phyloP scores from a whole-genome alignment of 2,329 filamentous ascomycete species.

The Fusarium continuum region DNA sequence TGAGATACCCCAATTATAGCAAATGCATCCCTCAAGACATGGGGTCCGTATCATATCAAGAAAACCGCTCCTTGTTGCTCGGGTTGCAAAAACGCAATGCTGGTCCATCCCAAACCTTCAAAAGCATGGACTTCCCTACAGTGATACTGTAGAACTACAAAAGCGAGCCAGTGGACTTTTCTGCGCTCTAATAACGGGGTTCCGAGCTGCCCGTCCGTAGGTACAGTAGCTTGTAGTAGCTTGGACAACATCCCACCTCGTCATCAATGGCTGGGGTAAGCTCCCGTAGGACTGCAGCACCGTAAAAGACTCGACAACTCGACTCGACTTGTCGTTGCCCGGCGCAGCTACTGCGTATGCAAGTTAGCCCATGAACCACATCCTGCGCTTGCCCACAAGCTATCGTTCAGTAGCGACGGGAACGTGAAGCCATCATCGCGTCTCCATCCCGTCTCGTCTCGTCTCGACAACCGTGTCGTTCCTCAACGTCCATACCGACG shows the following conservation, averaged over 20 bases:
- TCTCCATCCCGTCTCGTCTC: slow-evolving; percentile 26
- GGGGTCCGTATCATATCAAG: slow-evolving; percentile 12
- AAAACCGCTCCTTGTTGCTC: slow-evolving; percentile 14
- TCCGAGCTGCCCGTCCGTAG: slow-evolving; percentile 29
- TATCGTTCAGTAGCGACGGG: slow-evolving; percentile 1
- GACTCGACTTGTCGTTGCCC: slow-evolving; percentile 8
- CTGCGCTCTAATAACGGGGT: slow-evolving; percentile 39
- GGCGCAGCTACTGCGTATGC: slow-evolving; percentile 30
- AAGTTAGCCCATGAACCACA: slow-evolving; percentile 30
- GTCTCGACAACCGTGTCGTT: slow-evolving; percentile 33
- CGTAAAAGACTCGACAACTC: slow-evolving; percentile 9
- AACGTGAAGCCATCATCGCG: slow-evolving; percentile 35
- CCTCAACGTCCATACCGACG: slow-evolving; percentile 29
- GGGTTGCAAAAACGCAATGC: slow-evolving; percentile 23
- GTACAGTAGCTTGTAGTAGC: too few relatives aligned
- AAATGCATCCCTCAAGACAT: slow-evolving; percentile 4
- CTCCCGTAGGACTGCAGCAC: slow-evolving; percentile 15
- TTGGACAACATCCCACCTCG: slow-evolving; percentile 37
- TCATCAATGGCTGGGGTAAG: slow-evolving; percentile 29
- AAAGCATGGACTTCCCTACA: slow-evolving; percentile 32
- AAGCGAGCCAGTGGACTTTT: slow-evolving; percentile 25
- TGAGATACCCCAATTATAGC: slow-evolving; percentile 25
- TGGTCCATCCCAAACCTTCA: slow-evolving; percentile 24
- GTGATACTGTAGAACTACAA: slow-evolving; percentile 6
- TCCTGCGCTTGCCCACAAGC: slow-evolving; percentile 6